phyloP scores from a whole-genome alignment of 805 yeast species.

The Kazachstania kunashirensis region DNA sequence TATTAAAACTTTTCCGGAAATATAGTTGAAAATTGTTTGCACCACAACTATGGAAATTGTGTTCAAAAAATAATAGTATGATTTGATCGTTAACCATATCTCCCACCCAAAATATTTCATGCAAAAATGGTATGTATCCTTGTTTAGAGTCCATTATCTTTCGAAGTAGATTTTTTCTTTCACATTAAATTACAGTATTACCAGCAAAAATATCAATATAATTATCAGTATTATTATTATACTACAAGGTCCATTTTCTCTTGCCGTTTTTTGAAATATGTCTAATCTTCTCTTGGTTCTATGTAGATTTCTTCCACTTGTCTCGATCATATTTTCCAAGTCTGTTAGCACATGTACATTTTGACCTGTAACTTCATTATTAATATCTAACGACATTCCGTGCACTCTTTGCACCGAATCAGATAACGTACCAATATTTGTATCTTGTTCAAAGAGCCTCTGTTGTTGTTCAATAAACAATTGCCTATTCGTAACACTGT shows the following conservation, averaged over 20 bases:
- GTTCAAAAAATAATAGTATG: too few relatives aligned
- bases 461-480: conserved; percentile 38
- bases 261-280: conserved; percentile 33
- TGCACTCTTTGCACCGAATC: conserved; percentile 37
- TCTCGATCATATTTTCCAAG: conserved; percentile 38
- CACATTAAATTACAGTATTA: conserved; percentile 35
- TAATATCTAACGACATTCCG: conserved; percentile 37
- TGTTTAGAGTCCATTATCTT: too few relatives aligned
- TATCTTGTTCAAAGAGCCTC: conserved; percentile 39
- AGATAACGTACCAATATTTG: conserved; percentile 33
- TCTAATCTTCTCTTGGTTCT: conserved; percentile 35
- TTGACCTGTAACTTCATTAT: conserved; percentile 40
- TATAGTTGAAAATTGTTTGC: too few relatives aligned
- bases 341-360: conserved; percentile 38
- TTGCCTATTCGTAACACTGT: conserved; percentile 27
- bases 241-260: conserved; percentile 42
- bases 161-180: too few relatives aligned
- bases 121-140: too few relatives aligned
- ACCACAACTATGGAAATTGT: too few relatives aligned
- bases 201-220: conserved; percentile 36
- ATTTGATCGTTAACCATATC: too few relatives aligned
- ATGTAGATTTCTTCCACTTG: conserved; percentile 33
- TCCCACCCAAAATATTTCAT: too few relatives aligned
- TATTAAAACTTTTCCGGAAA: too few relatives aligned
- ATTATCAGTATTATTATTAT: conserved; percentile 36